Conservation (phyloP, 169 alveolate genomes). For the Plasmodium falciparum region DNA sequence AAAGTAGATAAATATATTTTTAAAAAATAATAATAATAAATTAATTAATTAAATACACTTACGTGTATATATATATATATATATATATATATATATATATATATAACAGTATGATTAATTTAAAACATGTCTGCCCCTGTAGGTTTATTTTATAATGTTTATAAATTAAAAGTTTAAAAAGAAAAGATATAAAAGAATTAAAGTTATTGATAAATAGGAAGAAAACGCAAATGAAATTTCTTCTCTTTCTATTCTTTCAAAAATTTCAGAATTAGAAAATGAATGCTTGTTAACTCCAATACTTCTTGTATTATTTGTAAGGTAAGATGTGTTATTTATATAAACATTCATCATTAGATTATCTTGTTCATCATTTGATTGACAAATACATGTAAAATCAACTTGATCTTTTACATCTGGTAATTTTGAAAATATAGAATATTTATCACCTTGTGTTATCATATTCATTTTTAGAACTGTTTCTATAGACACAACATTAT, state of each 20-base stretch:
- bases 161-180: not conserved
- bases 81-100: too few relatives aligned
- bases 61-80: too few relatives aligned
- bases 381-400: conserved; percentile 53
- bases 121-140: not conserved
- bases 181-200: not conserved
- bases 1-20: too few relatives aligned
- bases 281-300: not conserved
- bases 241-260: not conserved
- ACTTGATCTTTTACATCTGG: conserved; percentile 15
- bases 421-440: conserved; percentile 12
- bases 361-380: conserved; percentile 13
- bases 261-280: not conserved
- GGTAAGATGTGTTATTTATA: conserved; percentile 2
- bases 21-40: too few relatives aligned
- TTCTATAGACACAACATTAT: conserved; percentile 1
- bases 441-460: conserved; percentile 24
- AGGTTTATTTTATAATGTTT: not conserved
- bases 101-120: too few relatives aligned
- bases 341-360: conserved; percentile 62
- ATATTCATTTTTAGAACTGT: conserved; percentile 6
- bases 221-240: not conserved
- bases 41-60: too few relatives aligned
- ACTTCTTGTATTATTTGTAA: not conserved
- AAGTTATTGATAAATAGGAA: not conserved